phyloP scores from a whole-genome alignment of 2,329 filamentous ascomycete species.

The Cryphonectria radicalis region DNA sequence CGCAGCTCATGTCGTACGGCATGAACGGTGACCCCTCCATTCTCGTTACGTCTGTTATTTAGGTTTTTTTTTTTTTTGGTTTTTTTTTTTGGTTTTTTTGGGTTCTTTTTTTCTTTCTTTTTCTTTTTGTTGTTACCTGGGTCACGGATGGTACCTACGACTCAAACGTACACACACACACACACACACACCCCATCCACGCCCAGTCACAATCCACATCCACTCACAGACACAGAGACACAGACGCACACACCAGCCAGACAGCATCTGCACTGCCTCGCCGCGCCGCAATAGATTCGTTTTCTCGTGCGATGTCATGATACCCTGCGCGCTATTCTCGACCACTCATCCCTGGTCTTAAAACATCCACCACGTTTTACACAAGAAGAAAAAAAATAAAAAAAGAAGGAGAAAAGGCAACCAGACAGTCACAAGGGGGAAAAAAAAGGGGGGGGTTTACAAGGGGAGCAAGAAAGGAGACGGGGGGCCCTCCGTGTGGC shows the following conservation, averaged over 20 bases:
- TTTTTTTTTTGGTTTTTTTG: no score
- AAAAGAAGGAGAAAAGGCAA: not conserved
- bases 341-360: not conserved
- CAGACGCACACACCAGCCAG: not conserved
- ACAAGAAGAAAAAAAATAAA: not conserved
- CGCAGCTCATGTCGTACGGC: not conserved
- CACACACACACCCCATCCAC: no score
- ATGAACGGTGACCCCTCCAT: not conserved
- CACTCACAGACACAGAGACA: not conserved
- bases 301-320: slow-evolving; percentile 4
- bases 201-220: not conserved
- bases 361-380: not conserved
- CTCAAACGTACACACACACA: not conserved
- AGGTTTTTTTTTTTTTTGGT: not conserved
- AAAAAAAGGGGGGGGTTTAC: slow-evolving; percentile 14
- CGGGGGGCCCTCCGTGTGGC: slow-evolving; percentile 4
- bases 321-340: not conserved
- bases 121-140: not conserved
- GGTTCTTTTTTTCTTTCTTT: no score
- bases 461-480: not conserved
- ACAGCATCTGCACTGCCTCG: not conserved
- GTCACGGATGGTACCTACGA: slow-evolving; percentile 16
- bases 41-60: not conserved
- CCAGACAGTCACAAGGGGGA: not conserved
- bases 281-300: not conserved